Conservation (phyloP, 2,329 filamentous ascomycete species). For the Biscogniauxia sp. region DNA sequence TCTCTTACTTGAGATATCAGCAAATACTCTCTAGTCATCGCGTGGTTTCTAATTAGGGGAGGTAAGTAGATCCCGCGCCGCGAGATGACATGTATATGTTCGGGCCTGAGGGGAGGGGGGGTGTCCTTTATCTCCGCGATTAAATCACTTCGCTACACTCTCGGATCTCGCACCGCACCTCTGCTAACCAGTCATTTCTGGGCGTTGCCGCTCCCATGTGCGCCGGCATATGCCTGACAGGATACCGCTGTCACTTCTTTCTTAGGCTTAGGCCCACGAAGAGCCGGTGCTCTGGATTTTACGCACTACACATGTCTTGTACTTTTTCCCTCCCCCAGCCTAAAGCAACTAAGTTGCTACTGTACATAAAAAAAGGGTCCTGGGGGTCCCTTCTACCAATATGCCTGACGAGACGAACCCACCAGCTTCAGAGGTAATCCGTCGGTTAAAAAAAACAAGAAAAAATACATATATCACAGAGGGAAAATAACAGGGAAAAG, state of each 20-base stretch:
- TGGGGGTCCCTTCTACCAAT: not conserved
- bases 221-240: not conserved
- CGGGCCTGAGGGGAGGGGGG: not conserved
- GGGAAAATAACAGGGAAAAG: no score
- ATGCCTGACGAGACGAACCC: not conserved
- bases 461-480: not conserved
- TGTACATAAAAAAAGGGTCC: not conserved
- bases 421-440: not conserved
- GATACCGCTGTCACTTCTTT: not conserved
- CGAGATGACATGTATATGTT: not conserved
- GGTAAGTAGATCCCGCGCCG: not conserved
- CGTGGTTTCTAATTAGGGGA: not conserved
- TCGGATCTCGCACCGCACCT: not conserved
- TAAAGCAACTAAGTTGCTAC: not conserved
- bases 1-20: not conserved
- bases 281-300: not conserved
- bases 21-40: not conserved
- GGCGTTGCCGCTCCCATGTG: not conserved
- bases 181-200: not conserved
- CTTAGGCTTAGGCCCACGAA: not conserved
- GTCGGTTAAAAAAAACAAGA: not conserved
- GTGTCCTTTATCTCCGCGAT: not conserved
- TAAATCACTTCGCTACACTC: not conserved
- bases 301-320: not conserved
- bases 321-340: not conserved